phyloP scores from a whole-genome alignment of 306 rosid species.

The Cicer arietinum region DNA sequence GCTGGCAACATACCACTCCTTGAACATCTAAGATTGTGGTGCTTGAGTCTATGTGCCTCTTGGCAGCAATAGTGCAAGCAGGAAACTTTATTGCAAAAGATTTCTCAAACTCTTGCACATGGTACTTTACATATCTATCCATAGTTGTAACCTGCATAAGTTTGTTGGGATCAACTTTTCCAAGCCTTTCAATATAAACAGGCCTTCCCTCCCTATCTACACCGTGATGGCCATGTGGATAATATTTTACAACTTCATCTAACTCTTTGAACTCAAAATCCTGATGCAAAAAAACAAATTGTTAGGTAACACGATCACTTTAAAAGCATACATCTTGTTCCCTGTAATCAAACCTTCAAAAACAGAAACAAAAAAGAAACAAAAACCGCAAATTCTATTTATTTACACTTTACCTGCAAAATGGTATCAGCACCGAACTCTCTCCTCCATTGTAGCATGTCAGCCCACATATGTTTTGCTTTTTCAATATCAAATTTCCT shows the following conservation, averaged over 20 bases:
- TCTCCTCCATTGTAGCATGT: slow-evolving; percentile 95
- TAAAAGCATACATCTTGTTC: not conserved
- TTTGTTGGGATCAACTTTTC: slow-evolving; percentile 93
- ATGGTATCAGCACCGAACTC: slow-evolving; percentile 83
- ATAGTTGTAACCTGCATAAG: slow-evolving; percentile 92
- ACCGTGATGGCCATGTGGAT: slow-evolving; percentile 97
- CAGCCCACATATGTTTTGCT: slow-evolving; percentile 98
- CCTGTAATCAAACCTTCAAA: not conserved
- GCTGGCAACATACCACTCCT: slow-evolving; percentile 80
- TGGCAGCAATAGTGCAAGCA: slow-evolving; percentile 95
- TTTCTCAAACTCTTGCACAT: slow-evolving; percentile 90
- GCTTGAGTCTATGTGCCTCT: slow-evolving; percentile 96
- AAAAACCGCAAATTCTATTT: slow-evolving; percentile 16
- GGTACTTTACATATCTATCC: slow-evolving; percentile 92
- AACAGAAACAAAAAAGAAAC: not conserved
- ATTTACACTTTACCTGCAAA: slow-evolving; percentile 63
- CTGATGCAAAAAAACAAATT: slow-evolving; percentile 49
- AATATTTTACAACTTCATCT: slow-evolving; percentile 77
- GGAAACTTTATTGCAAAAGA: slow-evolving; percentile 90
- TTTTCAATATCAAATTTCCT: slow-evolving; percentile 90
- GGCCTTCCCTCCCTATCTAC: slow-evolving; percentile 98
- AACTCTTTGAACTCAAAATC: slow-evolving; percentile 88
- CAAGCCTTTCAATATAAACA: slow-evolving; percentile 89
- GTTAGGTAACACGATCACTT: slow-evolving; percentile 14
- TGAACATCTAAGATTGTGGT: slow-evolving; percentile 97